Conservation (phyloP, 345 rosid species). For the Eucalyptus paniculata region DNA sequence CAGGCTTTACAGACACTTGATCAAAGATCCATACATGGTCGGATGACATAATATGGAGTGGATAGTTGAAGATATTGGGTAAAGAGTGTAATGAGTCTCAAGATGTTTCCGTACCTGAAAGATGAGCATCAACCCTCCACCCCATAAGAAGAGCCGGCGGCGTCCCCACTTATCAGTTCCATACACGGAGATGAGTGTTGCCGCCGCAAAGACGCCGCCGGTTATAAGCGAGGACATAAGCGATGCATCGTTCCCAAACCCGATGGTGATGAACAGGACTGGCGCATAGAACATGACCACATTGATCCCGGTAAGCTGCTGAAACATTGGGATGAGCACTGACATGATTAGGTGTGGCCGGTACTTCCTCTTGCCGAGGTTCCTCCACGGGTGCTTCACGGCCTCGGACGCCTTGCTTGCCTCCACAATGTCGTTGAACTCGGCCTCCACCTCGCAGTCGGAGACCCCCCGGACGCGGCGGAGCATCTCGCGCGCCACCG, state of each 20-base stretch:
- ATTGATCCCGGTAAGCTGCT: slow-evolving; percentile 36
- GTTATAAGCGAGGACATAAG: slow-evolving; percentile 24
- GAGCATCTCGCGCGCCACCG: slow-evolving; percentile 4
- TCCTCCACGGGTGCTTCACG: slow-evolving; percentile 14
- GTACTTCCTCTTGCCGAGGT: slow-evolving; percentile 1
- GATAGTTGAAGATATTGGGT: too few relatives aligned
- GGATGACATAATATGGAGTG: not conserved
- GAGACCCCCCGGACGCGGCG: slow-evolving; percentile 7
- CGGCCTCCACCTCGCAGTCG: slow-evolving; percentile 6
- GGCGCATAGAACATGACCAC: slow-evolving; percentile 41
- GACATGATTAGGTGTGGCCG: slow-evolving; percentile 11
- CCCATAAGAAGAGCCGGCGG: not conserved
- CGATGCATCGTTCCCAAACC: not conserved
- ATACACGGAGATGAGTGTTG: not conserved
- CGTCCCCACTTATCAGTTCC: slow-evolving; percentile 3
- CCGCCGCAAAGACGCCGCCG: not conserved
- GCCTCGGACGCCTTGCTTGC: slow-evolving; percentile 13
- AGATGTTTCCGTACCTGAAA: not conserved
- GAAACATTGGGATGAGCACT: slow-evolving; percentile 18
- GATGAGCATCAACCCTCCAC: not conserved
- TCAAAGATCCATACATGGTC: not conserved
- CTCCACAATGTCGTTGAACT: slow-evolving; percentile 8
- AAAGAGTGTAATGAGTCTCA: not conserved
- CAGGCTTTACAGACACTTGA: too few relatives aligned
- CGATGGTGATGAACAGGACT: slow-evolving; percentile 33